Percentiles rank a stretch among this genome's conserved stretches.
These are phyloP conservation scores for Mortierella polycephala DNA, from an alignment of 371 early-diverging fungal species.

Conservation along the genomic window DNA sequence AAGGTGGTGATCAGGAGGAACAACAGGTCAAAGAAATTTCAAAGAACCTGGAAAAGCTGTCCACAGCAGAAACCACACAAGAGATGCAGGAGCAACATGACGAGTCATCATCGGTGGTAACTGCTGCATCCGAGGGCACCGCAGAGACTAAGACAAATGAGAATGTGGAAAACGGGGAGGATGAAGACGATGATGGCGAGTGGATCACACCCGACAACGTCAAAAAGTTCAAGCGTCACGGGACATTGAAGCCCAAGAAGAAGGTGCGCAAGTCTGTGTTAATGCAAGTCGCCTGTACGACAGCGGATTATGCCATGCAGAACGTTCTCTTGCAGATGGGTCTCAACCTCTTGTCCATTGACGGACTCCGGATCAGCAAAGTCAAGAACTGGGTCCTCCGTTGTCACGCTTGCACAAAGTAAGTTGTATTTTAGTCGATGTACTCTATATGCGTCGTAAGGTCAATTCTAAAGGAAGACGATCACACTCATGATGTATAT, in stretches of 20 bases:
- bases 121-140: conserved; percentile 8
- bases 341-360: conserved; percentile 83
- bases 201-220: conserved; percentile 97
- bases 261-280: conserved; percentile 51
- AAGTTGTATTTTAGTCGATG: conserved; percentile 29
- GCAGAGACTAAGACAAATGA: conserved; percentile 18
- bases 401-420: conserved; percentile 95
- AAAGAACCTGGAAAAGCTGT: conserved; percentile 20
- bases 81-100: conserved; percentile 31
- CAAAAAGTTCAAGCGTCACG: conserved; percentile 69
- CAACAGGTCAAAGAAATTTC: conserved; percentile 40
- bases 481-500: background rate
- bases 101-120: conserved; percentile 16
- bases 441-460: no score
- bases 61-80: conserved; percentile 21
- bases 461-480: background rate
- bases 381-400: conserved; percentile 92
- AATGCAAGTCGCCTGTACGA: conserved; percentile 89
- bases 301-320: conserved; percentile 97
- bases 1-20: conserved; percentile 35
- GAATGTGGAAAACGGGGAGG: conserved; percentile 47
- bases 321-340: conserved; percentile 95
- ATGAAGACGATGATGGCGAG: conserved; percentile 77
- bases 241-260: conserved; percentile 59
- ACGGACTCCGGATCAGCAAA: conserved; percentile 82